These are phyloP conservation scores for Apostasia ramifera DNA, from an alignment of 106 monocot species.

Conservation along the genomic window DNA sequence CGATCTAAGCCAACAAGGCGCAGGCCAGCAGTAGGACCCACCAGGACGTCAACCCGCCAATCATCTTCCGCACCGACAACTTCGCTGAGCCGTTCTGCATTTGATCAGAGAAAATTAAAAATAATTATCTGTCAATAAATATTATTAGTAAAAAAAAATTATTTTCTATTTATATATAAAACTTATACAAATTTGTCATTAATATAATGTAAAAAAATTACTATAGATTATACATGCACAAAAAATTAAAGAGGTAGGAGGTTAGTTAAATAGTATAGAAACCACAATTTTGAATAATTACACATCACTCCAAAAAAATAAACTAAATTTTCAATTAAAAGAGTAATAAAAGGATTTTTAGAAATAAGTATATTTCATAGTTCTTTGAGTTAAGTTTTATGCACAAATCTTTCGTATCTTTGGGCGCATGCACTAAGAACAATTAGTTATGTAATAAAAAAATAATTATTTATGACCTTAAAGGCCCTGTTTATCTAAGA, in stretches of 20 bases:
- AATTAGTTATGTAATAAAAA: no score
- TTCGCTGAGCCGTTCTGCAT: conserved; percentile 14
- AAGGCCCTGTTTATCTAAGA: no score
- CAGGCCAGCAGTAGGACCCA: conserved; percentile 5
- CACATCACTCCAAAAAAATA: no score
- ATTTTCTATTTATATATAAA: not conserved
- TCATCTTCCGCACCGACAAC: conserved; percentile 1
- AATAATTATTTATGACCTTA: no score
- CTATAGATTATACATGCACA: not conserved
- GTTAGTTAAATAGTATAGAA: no score
- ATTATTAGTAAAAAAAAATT: not conserved
- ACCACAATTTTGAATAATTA: no score
- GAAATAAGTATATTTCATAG: no score
- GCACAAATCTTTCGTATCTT: no score
- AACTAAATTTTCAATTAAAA: no score
- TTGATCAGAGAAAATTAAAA: not conserved
- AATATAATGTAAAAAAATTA: not conserved
- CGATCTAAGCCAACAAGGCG: conserved; percentile 2
- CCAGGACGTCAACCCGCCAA: conserved; percentile 3
- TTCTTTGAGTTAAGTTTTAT: no score
- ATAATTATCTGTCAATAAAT: not conserved
- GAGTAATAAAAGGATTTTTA: no score
- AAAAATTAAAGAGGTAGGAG: not conserved
- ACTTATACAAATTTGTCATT: not conserved
- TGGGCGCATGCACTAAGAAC: no score